Conservation (phyloP, 257 asterid genomes). For the Solanum pimpinellifolium region DNA sequence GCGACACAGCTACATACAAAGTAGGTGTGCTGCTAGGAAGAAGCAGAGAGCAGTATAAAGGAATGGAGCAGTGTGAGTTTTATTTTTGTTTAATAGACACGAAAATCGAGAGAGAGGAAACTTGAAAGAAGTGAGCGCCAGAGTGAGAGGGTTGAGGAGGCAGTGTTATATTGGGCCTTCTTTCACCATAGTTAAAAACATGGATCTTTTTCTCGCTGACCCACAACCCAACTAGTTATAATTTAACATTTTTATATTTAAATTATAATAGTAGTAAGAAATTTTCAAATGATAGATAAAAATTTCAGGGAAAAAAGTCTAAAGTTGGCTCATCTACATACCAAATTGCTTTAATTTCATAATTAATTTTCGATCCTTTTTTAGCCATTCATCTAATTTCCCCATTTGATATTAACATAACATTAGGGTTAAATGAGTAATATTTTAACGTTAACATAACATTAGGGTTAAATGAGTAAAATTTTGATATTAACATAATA, state of each 20-base stretch:
- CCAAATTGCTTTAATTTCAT: not conserved
- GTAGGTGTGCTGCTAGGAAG: not conserved
- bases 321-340: not conserved
- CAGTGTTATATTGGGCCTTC: constrained; percentile 5
- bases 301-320: not conserved
- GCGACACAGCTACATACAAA: not conserved
- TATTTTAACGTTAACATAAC: too few species aligned
- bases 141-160: not conserved
- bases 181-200: constrained; percentile 4
- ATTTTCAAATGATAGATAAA: not conserved
- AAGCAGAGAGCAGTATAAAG: not conserved
- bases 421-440: too few species aligned
- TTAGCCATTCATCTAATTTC: not conserved
- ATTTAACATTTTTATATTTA: not conserved
- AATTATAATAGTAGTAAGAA: not conserved
- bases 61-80: constrained; percentile 1
- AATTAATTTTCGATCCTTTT: not conserved
- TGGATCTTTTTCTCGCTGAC: not conserved
- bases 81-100: not conserved
- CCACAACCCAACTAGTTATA: not conserved
- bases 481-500: too few species aligned
- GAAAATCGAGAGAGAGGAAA: constrained; percentile 12
- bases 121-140: constrained; percentile 48
- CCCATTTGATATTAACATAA: not conserved
- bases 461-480: too few species aligned